Evolutionary conservation across 1,284 basidiomycete species (phyloP), one percentile per base, ranked within the genome.

Genomic region (Porogramme epimiltina): DNA sequence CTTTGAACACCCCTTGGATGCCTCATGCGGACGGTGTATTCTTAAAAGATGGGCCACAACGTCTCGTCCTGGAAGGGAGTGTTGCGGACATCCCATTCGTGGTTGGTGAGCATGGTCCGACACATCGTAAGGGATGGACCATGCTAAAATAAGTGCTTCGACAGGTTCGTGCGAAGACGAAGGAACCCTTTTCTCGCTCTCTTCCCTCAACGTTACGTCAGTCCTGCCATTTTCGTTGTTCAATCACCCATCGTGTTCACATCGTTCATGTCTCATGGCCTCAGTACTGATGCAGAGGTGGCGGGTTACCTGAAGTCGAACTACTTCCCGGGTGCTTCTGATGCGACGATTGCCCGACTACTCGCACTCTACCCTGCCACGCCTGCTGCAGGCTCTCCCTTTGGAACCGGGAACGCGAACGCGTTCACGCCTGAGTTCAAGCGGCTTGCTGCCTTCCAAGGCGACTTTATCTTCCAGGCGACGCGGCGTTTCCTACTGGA

Each of bases 391-490:
- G 79, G 81, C 1, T 81, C 80, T 0, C 81, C 81, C 0, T 84
- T 74, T 54, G 68, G 70, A 37, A 82, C 81, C 0, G 73, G 77
- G 0, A 49, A 69, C 25, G 44, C 70, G 2, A 76, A 80, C 53
- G 69, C 67, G 0, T 56, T 82, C n/a, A 72, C 74, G 0, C 75
- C 75, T 0, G 70, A 81, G 48, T 81, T 70, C 67, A 80, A 82
- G 62, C 69, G 80, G 15, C 62, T 82, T 2, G 72, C 79, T 5
- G 70, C 79, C 0, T 68, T 82, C 58, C 67, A 67, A 37, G 80
- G 79, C 0, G 81, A 82, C 54, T 63, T 66, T 3, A 66, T 74
- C 0, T 82, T 84, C 64, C 77, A 81, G 42, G 77, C 71, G 0
- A 75, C 78, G 4, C 68, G 79, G 19, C 56, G 62, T 1, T 55